Percentiles rank a stretch among this genome's conserved stretches.
Conservation (phyloP, 495 filamentous ascomycete genomes). For the Letharia lupina region DNA sequence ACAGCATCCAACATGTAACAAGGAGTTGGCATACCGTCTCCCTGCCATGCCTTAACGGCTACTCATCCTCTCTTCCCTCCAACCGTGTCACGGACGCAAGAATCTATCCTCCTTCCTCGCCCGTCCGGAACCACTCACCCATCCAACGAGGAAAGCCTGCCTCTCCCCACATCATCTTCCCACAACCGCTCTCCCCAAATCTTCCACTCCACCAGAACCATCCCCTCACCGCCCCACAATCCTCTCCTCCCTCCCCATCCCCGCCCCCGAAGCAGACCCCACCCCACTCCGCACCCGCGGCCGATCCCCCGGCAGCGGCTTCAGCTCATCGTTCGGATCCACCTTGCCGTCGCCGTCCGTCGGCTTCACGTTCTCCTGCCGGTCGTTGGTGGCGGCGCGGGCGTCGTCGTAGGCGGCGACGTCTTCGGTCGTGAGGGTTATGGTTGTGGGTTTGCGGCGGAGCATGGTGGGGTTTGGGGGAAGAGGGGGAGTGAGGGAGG, state of each 20-base stretch:
- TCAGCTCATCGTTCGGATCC: slow-evolving; percentile 52
- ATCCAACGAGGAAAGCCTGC: not conserved
- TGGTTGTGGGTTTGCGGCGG: slow-evolving; percentile 68
- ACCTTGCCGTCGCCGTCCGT: slow-evolving; percentile 22
- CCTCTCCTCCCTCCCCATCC: slow-evolving; percentile 22
- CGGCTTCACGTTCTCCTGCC: slow-evolving; percentile 11
- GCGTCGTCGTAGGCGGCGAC: slow-evolving; percentile 65
- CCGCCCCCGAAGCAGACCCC: slow-evolving; percentile 33
- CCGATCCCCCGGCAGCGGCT: slow-evolving; percentile 44
- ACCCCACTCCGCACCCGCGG: slow-evolving; percentile 39
- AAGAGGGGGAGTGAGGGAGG: not conserved
- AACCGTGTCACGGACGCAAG: not conserved
- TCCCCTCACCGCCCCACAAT: slow-evolving; percentile 16
- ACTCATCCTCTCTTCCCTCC: not conserved
- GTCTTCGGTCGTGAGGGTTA: slow-evolving; percentile 71
- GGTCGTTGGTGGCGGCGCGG: slow-evolving; percentile 21
- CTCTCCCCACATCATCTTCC: not conserved
- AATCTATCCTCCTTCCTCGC: not conserved
- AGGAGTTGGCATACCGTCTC: not conserved
- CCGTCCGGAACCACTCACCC: not conserved
- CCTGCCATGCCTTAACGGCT: not conserved
- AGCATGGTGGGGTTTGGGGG: slow-evolving; percentile 48
- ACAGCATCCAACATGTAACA: not conserved
- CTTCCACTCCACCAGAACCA: not conserved
- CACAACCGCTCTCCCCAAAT: not conserved